A percentile compares a stretch with the other conserved stretches of the same genome.
Conservation (phyloP, 352 stramenopile species). For the Pythium insidiosum region DNA sequence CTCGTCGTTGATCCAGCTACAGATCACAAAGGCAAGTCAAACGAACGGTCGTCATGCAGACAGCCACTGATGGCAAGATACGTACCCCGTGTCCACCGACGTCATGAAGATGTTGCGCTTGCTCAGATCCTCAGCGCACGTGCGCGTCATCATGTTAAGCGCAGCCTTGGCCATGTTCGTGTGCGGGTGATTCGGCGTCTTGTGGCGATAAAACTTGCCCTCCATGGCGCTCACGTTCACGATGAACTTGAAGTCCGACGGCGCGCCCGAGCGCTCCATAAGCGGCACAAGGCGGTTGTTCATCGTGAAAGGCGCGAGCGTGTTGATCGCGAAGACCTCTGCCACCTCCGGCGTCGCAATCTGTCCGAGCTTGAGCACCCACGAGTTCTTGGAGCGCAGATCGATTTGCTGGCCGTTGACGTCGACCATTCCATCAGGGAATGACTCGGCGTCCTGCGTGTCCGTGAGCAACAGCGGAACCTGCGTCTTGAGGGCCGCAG, state of each 20-base stretch:
- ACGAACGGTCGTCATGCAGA: not conserved
- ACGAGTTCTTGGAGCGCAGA: constrained; percentile 90
- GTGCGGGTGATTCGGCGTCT: constrained; percentile 94
- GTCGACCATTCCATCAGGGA: constrained; percentile 81
- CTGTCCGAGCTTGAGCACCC: constrained; percentile 92
- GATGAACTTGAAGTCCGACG: constrained; percentile 73
- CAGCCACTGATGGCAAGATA: too few species aligned
- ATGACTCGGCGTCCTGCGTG: constrained; percentile 40
- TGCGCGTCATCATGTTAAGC: constrained; percentile 98
- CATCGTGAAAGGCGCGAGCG: constrained; percentile 94
- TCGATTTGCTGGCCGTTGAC: constrained; percentile 96
- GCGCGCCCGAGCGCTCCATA: constrained; percentile 36
- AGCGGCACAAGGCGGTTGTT: constrained; percentile 90
- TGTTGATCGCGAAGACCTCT: constrained; percentile 92
- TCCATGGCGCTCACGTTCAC: constrained; percentile 98
- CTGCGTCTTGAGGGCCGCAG: constrained; percentile 80
- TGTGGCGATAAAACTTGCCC: constrained; percentile 97
- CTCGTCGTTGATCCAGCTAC: constrained; percentile 97
- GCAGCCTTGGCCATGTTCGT: constrained; percentile 98
- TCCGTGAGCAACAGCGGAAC: constrained; percentile 72
- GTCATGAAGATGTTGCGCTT: constrained; percentile 97
- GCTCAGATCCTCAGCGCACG: constrained; percentile 91
- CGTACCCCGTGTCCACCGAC: constrained; percentile 93
- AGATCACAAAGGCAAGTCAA: constrained; percentile 3
- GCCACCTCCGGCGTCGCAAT: constrained; percentile 81